phyloP scores from a whole-genome alignment of 345 rosid genomes.

The Salix dunnii region DNA sequence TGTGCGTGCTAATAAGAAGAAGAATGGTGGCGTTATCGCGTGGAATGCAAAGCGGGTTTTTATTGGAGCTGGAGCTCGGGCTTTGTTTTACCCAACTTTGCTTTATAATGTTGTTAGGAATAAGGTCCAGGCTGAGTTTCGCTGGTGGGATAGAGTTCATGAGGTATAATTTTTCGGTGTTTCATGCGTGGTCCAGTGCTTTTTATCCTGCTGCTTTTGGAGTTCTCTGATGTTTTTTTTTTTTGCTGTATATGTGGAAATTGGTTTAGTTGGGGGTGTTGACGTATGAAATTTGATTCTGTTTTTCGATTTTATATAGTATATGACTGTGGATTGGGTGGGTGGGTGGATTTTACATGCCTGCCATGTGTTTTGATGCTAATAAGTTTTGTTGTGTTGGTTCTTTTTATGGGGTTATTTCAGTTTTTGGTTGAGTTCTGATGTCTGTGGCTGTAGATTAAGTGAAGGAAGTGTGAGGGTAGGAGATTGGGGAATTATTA shows the following conservation, averaged over 20 bases:
- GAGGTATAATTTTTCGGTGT: conserved; percentile 46
- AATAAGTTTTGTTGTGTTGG: neutral
- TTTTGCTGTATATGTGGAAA: neutral
- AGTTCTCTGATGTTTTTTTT: neutral
- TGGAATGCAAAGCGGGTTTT: conserved; percentile 61
- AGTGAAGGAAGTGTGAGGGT: neutral
- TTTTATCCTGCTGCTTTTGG: neutral
- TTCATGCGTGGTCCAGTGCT: neutral
- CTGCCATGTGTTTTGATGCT: neutral
- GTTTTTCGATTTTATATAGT: neutral
- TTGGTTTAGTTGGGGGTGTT: neutral
- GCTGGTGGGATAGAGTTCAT: conserved; percentile 93
- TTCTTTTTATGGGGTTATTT: neutral
- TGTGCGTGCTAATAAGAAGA: neutral
- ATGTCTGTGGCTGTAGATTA: neutral
- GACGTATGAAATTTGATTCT: neutral
- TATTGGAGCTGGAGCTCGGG: conserved; percentile 93
- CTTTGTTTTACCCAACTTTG: conserved; percentile 84
- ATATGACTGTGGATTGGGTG: neutral
- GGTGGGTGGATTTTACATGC: neutral
- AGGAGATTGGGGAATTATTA: neutral
- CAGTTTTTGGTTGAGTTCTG: neutral
- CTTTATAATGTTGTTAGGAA: conserved; percentile 92
- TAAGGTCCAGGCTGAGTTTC: conserved; percentile 77
- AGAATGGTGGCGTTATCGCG: conserved; percentile 20